phyloP scores from a whole-genome alignment of 2,329 filamentous ascomycete species.

The Elsinoe australis region DNA sequence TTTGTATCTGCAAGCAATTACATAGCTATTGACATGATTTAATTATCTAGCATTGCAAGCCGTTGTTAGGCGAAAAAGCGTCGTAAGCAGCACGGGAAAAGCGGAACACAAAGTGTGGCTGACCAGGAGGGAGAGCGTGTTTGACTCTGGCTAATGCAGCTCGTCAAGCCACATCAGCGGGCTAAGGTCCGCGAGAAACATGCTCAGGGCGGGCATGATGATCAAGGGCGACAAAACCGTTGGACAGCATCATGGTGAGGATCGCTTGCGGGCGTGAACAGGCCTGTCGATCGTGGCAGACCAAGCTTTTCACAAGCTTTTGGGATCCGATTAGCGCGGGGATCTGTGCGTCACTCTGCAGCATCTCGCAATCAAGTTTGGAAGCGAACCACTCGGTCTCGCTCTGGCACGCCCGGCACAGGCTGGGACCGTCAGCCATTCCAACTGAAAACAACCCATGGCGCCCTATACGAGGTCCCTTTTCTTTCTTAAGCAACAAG shows the following conservation, averaged over 20 bases:
- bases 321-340: not conserved
- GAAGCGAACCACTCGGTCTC: not conserved
- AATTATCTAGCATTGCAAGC: too few species aligned
- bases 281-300: not conserved
- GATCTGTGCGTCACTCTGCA: constrained; percentile 6
- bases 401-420: not conserved
- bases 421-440: constrained; percentile 5
- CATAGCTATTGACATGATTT: too few species aligned
- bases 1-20: too few species aligned
- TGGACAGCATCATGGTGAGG: not conserved
- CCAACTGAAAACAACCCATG: not conserved
- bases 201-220: not conserved
- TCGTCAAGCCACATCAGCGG: too few species aligned
- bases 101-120: too few species aligned
- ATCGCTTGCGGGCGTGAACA: not conserved
- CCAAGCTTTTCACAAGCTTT: constrained; percentile 14
- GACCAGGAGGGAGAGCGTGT: too few species aligned
- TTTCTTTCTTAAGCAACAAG: not conserved
- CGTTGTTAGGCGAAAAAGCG: too few species aligned
- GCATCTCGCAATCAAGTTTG: not conserved
- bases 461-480: not conserved
- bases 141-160: too few species aligned
- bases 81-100: too few species aligned
- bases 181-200: too few species aligned
- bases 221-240: not conserved